Evolutionary conservation across 129 eudicot species (phyloP).

Genomic region (Smallanthus sonchifolius): DNA sequence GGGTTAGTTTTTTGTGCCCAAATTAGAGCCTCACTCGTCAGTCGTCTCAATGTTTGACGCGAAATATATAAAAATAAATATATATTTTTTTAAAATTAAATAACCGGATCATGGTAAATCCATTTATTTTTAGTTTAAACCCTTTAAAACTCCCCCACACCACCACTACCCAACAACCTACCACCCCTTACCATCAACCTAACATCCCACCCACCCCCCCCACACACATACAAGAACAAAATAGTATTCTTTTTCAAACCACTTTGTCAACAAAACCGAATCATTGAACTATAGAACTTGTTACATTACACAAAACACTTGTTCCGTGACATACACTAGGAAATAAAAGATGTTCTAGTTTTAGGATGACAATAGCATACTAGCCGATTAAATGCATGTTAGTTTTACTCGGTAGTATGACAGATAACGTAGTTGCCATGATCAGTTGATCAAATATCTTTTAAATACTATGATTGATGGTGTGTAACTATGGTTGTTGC

Average conservation of each 20-base stretch:
- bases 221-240: not conserved
- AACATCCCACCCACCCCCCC: not conserved
- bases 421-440: not conserved
- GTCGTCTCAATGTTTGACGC: no score
- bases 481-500: not conserved
- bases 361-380: slow-evolving; percentile 5
- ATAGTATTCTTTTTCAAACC: not conserved
- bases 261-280: not conserved
- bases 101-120: not conserved
- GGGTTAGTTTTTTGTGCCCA: slow-evolving; percentile 13
- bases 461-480: not conserved
- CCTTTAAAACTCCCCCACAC: not conserved
- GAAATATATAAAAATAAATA: no score
- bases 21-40: not conserved
- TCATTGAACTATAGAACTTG: not conserved
- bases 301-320: slow-evolving; percentile 4
- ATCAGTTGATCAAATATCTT: not conserved
- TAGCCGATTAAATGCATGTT: not conserved
- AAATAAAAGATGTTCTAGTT: not conserved
- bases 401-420: not conserved
- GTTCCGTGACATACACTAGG: not conserved
- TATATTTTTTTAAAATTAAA: no score
- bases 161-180: not conserved
- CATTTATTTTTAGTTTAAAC: not conserved
- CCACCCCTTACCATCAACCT: slow-evolving; percentile 2